Conservation (phyloP, 108 stramenopile genomes). For the Cylindrotheca fusiformis region DNA sequence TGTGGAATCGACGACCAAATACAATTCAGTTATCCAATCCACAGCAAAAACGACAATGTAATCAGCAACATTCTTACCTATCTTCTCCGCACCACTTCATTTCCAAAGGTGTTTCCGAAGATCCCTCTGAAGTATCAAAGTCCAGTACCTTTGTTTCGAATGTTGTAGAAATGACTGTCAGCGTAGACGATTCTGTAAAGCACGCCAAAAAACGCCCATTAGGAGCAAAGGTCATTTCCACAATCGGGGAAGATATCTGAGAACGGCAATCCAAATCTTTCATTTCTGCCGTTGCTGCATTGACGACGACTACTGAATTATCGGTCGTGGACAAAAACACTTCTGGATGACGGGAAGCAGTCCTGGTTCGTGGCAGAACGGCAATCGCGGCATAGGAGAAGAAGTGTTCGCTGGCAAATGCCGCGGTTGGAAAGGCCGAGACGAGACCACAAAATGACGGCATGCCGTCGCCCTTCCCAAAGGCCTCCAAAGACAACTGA, state of each 20-base stretch:
- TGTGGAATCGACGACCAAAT: not conserved
- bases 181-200: slow-evolving; percentile 80
- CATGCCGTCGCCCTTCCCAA: slow-evolving; percentile 27
- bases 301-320: slow-evolving; percentile 71
- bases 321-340: slow-evolving; percentile 78
- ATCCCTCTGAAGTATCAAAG: slow-evolving; percentile 85
- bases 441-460: slow-evolving; percentile 67
- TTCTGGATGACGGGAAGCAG: slow-evolving; percentile 70
- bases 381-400: slow-evolving; percentile 62
- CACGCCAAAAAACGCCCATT: slow-evolving; percentile 95
- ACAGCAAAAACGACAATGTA: not conserved
- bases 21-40: not conserved
- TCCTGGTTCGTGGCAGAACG: slow-evolving; percentile 61
- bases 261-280: slow-evolving; percentile 78
- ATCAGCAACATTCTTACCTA: too few relatives aligned
- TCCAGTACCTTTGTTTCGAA: slow-evolving; percentile 92
- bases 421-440: slow-evolving; percentile 60
- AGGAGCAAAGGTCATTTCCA: slow-evolving; percentile 88
- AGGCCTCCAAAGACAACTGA: slow-evolving; percentile 6
- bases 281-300: slow-evolving; percentile 58
- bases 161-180: slow-evolving; percentile 89
- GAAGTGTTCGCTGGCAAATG: slow-evolving; percentile 50
- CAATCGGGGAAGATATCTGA: slow-evolving; percentile 72
- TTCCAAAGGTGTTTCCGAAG: slow-evolving; percentile 59
- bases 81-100: slow-evolving; percentile 97